Base-by-base conservation (phyloP, 2,329 filamentous ascomycete genomes). In the Plenodomus biglobosus region DNA sequence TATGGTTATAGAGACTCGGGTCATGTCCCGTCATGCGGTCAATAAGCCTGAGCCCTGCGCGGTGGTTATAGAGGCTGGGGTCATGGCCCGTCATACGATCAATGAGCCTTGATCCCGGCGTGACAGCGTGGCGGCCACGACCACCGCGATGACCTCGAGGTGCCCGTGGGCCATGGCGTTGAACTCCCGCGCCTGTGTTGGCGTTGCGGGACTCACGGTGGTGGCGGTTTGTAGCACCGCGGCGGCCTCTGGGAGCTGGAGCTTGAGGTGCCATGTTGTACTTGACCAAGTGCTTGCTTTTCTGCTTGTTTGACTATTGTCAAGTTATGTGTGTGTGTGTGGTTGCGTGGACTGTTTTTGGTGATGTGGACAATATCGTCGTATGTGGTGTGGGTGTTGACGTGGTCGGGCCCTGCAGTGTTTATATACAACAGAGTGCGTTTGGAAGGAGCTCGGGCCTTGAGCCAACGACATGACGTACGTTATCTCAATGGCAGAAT, bases 121-220 rank as follows among this genome's bases (percentile, higher is more conserved):
- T n/a, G n/a, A n/a, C n/a, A n/a, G n/a, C n/a, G n/a, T n/a, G n/a
- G n/a, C n/a, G n/a, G n/a, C n/a, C n/a, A n/a, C n/a, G n/a, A n/a
- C n/a, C n/a, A n/a, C n/a, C n/a, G n/a, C n/a, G n/a, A n/a, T n/a
- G n/a, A 36, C 30, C 40, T 21, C 40, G n/a, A 35, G 17, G 11
- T 17, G 11, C 15, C 18, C 18, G 24, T 0, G 36, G 15, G 22
- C 44, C 35, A 17, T 35, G 39, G 3, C 21, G n/a, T 13, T 39
- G 40, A 22, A 54, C 13, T 13, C 51, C 48, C 8, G 51, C 48
- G 3, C 45, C 48, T 8, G 48, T 52, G 15, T 48, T 27, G 3
- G 48, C 27, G 17, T 42, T 44, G 20, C 36, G 47, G 11, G 13
- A 27, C 4, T 19, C 40, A 13, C 32, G 36, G 3, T 42, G 34